These are phyloP conservation scores for Escallonia herrerae DNA, from an alignment of 129 eudicot genomes.

Conservation along the genomic window DNA sequence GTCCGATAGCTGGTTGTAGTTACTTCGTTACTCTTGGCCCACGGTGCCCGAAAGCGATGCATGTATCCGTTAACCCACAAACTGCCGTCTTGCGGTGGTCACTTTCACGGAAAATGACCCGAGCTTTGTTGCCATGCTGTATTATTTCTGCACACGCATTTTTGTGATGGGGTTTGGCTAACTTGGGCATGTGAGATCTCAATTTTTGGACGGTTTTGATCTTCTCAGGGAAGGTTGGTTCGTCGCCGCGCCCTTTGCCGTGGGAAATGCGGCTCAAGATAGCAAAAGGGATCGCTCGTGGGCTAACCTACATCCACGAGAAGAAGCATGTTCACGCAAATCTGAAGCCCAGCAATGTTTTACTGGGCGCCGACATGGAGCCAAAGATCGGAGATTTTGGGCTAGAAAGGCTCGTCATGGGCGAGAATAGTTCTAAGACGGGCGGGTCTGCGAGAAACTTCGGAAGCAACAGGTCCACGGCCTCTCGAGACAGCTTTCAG, in stretches of 20 bases:
- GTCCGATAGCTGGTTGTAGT: conserved; percentile 29
- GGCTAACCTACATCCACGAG: conserved; percentile 80
- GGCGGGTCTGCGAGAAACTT: conserved; percentile 74
- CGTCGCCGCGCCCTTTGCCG: conserved; percentile 83
- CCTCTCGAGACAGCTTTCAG: conserved; percentile 83
- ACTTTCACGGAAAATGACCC: conserved; percentile 35
- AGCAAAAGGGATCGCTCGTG: conserved; percentile 92
- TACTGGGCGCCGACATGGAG: conserved; percentile 81
- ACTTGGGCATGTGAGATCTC: conserved; percentile 8
- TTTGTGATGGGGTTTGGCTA: neutral
- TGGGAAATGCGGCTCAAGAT: conserved; percentile 89
- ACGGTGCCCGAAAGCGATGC: conserved; percentile 25
- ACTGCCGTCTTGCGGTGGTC: conserved; percentile 19
- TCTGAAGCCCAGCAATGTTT: conserved; percentile 78
- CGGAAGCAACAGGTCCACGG: conserved; percentile 90
- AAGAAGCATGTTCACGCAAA: conserved; percentile 91
- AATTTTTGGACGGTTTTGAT: neutral
- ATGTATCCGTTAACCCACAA: conserved; percentile 13
- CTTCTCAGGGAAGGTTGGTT: conserved; percentile 70
- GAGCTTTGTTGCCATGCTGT: neutral
- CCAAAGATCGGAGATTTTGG: conserved; percentile 93
- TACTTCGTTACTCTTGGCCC: conserved; percentile 21
- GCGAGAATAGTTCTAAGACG: conserved; percentile 54
- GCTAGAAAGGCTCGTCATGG: conserved; percentile 63
- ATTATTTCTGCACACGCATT: too few species aligned